Conservation (phyloP, 768 basidiomycete species). For the Dentipellis fragilis region DNA sequence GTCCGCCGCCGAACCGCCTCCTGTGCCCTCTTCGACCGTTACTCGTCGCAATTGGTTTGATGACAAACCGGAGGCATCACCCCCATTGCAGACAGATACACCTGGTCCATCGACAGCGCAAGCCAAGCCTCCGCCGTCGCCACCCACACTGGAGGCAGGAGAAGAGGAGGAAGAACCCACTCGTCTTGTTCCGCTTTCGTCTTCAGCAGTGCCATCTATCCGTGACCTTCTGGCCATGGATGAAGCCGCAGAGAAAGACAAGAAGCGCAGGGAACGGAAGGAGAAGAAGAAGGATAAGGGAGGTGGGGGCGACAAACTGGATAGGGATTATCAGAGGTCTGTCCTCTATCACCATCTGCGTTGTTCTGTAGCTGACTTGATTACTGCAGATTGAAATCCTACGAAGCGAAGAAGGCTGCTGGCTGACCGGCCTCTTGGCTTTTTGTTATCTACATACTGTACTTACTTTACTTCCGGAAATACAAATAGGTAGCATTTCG, state of each 20-base stretch:
- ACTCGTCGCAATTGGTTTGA: constrained; percentile 8
- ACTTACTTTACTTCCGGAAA: not conserved
- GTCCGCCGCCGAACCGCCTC: not conserved
- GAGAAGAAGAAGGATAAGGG: constrained; percentile 55
- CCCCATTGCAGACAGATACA: not conserved
- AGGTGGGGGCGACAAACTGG: constrained; percentile 28
- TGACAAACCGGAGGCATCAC: not conserved
- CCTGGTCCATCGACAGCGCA: not conserved
- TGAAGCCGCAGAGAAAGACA: constrained; percentile 47
- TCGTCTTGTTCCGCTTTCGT: constrained; percentile 64
- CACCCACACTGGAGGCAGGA: constrained; percentile 21
- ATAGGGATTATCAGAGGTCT: constrained; percentile 50
- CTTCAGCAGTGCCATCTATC: constrained; percentile 79
- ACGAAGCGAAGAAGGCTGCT: constrained; percentile 21
- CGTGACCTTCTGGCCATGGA: constrained; percentile 75
- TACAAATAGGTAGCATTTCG: no score
- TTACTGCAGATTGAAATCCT: constrained; percentile 19
- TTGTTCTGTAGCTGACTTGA: not conserved
- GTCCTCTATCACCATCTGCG: constrained; percentile 11
- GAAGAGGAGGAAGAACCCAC: constrained; percentile 34
- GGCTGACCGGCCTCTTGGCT: constrained; percentile 4
- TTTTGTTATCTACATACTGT: not conserved
- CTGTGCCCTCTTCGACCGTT: not conserved
- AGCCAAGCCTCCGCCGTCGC: constrained; percentile 4
- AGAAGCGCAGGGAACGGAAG: constrained; percentile 66